A percentile compares a stretch with the other conserved stretches of the same genome.
phyloP scores from a whole-genome alignment of 73 alveolate genomes.

The Stentor roeselii region DNA sequence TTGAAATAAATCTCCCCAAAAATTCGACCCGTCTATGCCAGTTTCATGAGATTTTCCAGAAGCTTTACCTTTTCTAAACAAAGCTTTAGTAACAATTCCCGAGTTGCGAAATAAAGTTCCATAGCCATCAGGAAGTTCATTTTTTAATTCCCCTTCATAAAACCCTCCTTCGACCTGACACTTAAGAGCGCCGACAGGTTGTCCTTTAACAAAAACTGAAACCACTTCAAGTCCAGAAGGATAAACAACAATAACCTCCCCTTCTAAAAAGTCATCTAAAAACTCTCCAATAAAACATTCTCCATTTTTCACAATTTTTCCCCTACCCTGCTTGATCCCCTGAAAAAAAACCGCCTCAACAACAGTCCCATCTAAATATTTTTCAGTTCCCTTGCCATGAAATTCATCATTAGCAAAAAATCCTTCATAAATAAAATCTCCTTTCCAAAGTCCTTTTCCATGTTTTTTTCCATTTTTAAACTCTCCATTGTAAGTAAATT shows the following conservation, averaged over 20 bases:
- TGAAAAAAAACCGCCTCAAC: not conserved
- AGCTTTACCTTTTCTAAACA: not conserved
- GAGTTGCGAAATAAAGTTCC: not conserved
- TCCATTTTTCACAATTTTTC: not conserved
- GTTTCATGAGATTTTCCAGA: not conserved
- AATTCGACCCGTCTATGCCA: not conserved
- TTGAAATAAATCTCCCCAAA: not conserved
- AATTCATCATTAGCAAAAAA: constrained; percentile 11
- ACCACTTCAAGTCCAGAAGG: not conserved
- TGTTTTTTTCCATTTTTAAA: constrained; percentile 56
- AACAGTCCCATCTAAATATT: not conserved
- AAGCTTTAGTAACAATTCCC: not conserved
- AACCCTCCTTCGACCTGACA: not conserved
- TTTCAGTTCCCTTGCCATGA: not conserved
- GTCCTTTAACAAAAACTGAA: not conserved
- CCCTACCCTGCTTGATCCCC: not conserved
- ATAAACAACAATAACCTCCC: not conserved
- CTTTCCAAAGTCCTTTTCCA: constrained; percentile 53
- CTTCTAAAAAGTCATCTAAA: not conserved
- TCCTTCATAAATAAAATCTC: constrained; percentile 69
- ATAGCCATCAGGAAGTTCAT: not conserved
- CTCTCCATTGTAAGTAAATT: constrained; percentile 46
- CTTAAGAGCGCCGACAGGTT: not conserved
- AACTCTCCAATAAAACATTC: not conserved
- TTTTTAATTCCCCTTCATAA: not conserved